A percentile compares a stretch with the other conserved stretches of the same genome.
phyloP scores from a whole-genome alignment of 768 basidiomycete species.

The Boletus sensibilis region DNA sequence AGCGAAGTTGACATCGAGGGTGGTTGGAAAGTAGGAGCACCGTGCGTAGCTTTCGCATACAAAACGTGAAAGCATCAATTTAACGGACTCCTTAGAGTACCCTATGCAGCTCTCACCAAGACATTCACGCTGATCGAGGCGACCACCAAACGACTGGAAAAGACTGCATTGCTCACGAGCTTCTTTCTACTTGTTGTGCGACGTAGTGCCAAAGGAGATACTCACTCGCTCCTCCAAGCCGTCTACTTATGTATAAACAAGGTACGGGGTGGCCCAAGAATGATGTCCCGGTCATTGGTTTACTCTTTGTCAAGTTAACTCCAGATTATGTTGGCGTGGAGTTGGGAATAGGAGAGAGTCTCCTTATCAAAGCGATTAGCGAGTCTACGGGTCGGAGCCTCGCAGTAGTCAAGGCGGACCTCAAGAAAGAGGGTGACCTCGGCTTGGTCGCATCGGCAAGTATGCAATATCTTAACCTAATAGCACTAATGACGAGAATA shows the following conservation, averaged over 20 bases:
- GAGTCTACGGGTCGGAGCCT: constrained; percentile 91
- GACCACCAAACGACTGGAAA: constrained; percentile 94
- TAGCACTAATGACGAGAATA: background rate
- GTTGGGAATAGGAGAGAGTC: constrained; percentile 92
- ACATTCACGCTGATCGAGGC: constrained; percentile 87
- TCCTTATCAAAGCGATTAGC: constrained; percentile 92
- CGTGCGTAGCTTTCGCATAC: constrained; percentile 51
- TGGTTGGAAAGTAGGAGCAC: constrained; percentile 81
- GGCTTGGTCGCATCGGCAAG: constrained; percentile 94
- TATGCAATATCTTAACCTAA: background rate
- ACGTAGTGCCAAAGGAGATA: constrained; percentile 73
- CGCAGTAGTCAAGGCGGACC: constrained; percentile 80
- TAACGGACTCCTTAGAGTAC: constrained; percentile 56
- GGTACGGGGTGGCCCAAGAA: constrained; percentile 43
- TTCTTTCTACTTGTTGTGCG: constrained; percentile 90
- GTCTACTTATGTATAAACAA: constrained; percentile 97
- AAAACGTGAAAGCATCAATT: background rate
- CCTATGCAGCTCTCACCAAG: constrained; percentile 89
- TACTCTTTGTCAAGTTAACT: constrained; percentile 56
- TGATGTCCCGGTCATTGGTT: background rate
- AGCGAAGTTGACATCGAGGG: constrained; percentile 74
- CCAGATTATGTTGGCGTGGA: constrained; percentile 96
- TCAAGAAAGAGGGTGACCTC: constrained; percentile 93
- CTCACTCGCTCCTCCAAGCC: constrained; percentile 74
- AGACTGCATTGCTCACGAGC: constrained; percentile 81